phyloP scores from a whole-genome alignment of 805 yeast species.

The Yarrowia hollandica region DNA sequence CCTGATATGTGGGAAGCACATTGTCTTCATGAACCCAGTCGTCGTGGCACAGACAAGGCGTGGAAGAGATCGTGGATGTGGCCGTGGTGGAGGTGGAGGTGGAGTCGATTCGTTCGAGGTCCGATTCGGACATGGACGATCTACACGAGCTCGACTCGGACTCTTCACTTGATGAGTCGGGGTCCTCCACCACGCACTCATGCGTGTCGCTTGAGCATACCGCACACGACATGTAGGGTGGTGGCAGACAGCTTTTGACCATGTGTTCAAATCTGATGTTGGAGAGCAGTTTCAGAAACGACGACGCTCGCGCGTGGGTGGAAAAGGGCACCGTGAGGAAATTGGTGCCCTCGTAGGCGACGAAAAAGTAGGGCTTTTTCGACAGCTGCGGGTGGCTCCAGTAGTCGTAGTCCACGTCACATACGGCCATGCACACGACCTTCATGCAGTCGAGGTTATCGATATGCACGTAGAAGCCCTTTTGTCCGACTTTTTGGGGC shows the following conservation, averaged over 20 bases:
- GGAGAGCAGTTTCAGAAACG: constrained; percentile 37
- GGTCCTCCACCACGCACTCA: too few species aligned
- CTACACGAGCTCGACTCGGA: constrained; percentile 1
- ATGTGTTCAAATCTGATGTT: constrained; percentile 41
- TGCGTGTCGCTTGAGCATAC: background rate
- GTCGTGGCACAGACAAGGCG: constrained; percentile 27
- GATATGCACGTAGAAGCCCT: constrained; percentile 34
- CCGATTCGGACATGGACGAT: constrained; percentile 8
- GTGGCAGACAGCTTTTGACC: constrained; percentile 39
- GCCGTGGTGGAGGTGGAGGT: background rate
- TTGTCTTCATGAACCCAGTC: constrained; percentile 34
- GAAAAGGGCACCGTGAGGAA: constrained; percentile 39
- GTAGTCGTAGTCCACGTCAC: constrained; percentile 24
- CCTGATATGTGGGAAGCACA: constrained; percentile 34
- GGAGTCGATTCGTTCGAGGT: constrained; percentile 13
- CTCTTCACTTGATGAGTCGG: background rate
- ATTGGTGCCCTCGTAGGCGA: constrained; percentile 33
- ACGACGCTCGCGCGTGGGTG: constrained; percentile 34
- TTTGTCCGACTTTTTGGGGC: constrained; percentile 30
- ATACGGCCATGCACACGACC: constrained; percentile 31
- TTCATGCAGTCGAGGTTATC: constrained; percentile 33
- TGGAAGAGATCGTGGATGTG: constrained; percentile 8
- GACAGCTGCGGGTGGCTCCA: constrained; percentile 24
- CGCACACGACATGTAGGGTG: constrained; percentile 34
- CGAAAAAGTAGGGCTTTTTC: constrained; percentile 31